Base-by-base conservation (phyloP, 371 early-diverging fungal genomes). In the Nematocida ausubeli region DNA sequence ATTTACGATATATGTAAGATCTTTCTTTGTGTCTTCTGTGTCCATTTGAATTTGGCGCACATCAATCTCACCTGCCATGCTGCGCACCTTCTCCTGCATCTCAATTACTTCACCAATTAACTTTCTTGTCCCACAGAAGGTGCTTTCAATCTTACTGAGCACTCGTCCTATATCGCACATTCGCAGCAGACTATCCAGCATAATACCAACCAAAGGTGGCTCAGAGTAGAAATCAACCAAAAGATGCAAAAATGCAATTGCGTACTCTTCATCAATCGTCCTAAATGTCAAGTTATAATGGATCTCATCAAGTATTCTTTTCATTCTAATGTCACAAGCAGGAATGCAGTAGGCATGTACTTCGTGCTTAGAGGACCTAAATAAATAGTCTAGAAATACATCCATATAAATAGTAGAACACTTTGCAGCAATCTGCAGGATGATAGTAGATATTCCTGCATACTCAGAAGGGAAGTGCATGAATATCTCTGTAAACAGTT, bases 391-490 rank as follows among this genome's bases (percentile, higher is more conserved):
- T 2, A 70, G 34, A 12, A 70, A 22, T 24, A 56, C 6, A n/a
- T 24, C 28, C 50, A 58, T 60, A 7, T 42, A 24, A 7, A 7
- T 2, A 22, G 19, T 32, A 14, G 39, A 26, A 26, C 44, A 58
- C 26, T 62, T 57, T 12, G 16, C 26, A 12, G 34, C 60, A 22
- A 70, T 42, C 5, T 70, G 66, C 26, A 70, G 55, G 40, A 40
- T 32, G 9, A 37, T n/a, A 0, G 22, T 42, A n/a, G 70, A 35
- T 37, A 70, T 70, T 3, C 6, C 37, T 7, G 32, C 19, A 35
- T 70, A 70, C 62, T 58, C 66, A 9, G 70, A 70, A 44, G 70
- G 70, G 40, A 70, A 70, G 16, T 65, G 16, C 14, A 16, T 28
- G 16, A 70, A 19, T 37, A 70, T 70, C 24, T 34, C 35, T 19